A percentile compares a stretch with the other conserved stretches of the same genome.
Conservation (phyloP, 495 filamentous ascomycete species). For the Daldinia childiae region DNA sequence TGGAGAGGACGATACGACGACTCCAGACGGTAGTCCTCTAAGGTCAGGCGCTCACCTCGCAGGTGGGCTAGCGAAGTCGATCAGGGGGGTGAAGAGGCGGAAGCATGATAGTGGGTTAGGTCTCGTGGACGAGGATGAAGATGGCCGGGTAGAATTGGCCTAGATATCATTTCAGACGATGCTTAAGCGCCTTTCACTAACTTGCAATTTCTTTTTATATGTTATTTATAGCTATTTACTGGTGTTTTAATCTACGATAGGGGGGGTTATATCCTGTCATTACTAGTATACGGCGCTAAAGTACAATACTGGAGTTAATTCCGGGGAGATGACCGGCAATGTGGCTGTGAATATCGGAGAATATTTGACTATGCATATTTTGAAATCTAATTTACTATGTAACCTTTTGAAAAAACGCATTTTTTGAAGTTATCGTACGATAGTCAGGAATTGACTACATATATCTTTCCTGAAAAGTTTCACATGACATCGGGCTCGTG, state of each 20-base stretch:
- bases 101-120: conserved; percentile 71
- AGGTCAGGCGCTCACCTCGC: conserved; percentile 42
- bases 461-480: not conserved
- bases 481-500: not conserved
- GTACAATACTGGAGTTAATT: not conserved
- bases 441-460: not conserved
- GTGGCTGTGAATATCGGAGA: not conserved
- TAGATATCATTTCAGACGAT: conserved; percentile 4
- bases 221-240: conserved; percentile 16
- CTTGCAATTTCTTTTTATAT: conserved; percentile 23
- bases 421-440: not conserved
- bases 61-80: conserved; percentile 45
- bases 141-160: conserved; percentile 37
- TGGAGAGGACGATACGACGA: conserved; percentile 8
- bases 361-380: not conserved
- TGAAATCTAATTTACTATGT: not conserved
- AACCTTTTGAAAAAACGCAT: not conserved
- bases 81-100: conserved; percentile 53
- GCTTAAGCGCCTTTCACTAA: conserved; percentile 8
- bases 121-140: conserved; percentile 69
- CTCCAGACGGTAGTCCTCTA: conserved; percentile 28
- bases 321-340: not conserved
- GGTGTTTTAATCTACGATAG: conserved; percentile 19
- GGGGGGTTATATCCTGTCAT: not conserved
- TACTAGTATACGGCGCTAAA: not conserved